Conservation (phyloP, 306 rosid species). For the Vachellia collinsii region DNA sequence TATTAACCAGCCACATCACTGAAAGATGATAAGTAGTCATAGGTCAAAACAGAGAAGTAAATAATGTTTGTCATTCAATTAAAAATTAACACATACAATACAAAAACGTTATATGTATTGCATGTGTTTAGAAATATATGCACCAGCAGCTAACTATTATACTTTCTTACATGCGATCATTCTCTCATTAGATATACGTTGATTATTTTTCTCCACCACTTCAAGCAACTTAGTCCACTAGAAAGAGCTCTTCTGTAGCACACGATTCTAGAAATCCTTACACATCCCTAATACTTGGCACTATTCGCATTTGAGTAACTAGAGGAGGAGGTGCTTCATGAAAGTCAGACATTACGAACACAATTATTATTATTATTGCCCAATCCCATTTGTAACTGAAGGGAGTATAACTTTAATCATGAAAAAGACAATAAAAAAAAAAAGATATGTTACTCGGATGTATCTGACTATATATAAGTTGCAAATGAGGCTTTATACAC, state of each 20-base stretch:
- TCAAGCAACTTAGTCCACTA: too few species aligned
- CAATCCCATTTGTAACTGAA: constrained; percentile 8
- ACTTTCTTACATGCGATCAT: too few species aligned
- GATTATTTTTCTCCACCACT: too few species aligned
- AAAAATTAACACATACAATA: constrained; percentile 13
- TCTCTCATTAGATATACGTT: too few species aligned
- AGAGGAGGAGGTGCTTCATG: background rate
- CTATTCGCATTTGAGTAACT: background rate
- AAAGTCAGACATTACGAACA: background rate
- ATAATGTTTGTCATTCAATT: background rate
- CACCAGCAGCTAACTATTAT: too few species aligned
- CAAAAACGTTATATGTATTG: too few species aligned
- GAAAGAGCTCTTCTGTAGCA: too few species aligned
- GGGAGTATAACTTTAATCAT: background rate
- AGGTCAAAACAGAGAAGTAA: constrained; percentile 36
- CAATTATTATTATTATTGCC: constrained; percentile 8
- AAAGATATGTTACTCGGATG: background rate
- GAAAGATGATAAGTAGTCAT: constrained; percentile 42
- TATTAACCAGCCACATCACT: constrained; percentile 55
- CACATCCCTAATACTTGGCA: background rate
- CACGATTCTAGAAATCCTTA: background rate
- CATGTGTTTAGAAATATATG: too few species aligned
- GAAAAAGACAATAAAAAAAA: background rate
- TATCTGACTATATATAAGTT: background rate
- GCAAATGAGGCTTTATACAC: background rate